Base-by-base conservation (phyloP, 352 stramenopile species). In the Pythium aristosporum region DNA sequence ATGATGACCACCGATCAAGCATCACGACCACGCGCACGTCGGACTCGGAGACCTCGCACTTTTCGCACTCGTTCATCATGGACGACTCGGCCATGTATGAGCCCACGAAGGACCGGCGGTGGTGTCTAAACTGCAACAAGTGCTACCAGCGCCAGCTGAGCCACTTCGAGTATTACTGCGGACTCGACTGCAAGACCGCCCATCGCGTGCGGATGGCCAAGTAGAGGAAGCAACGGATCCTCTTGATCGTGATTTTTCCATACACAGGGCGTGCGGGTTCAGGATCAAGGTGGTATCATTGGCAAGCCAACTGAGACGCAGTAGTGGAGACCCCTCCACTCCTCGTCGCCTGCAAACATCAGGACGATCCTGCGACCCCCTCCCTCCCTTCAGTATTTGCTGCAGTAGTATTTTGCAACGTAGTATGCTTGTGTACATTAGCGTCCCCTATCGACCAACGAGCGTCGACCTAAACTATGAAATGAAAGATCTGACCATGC, bases 121-220 rank as follows among this genome's bases (percentile, higher is more conserved):
- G 81, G 81, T 92, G 83, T 63, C 75, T 73, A 21, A 92, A 92
- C 67, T 92, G 83, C 65, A 77, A 71, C 73, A 92, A 91, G 71
- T 87, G 79, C 61, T 92, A 84, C 62, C 81, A 87, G 62, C 77
- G 80, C 16, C 75, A 75, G 1, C 68, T 89, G 41, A 92, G 83
- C 48, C 80, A 72, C 56, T 92, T 71, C 50, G 83, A 92, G 44
- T 65, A 79, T 39, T 92, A 88, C 59, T 92, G 83, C 61, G 83
- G 79, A 0, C 51, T 82, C 16, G 73, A 91, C 68, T 91, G 82
- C 73, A 86, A 87, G 69, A 91, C 82, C 11, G 82, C 82, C 21
- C 75, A 88, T 52, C 67, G 72, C 65, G 60, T 88, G 42, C 64
- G 73, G 15, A 67, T 67, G 50, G 67, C 67, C 43, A 65, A 57